These are phyloP conservation scores for Flaveria linearis DNA, from an alignment of 129 eudicot species.

Conservation along the genomic window DNA sequence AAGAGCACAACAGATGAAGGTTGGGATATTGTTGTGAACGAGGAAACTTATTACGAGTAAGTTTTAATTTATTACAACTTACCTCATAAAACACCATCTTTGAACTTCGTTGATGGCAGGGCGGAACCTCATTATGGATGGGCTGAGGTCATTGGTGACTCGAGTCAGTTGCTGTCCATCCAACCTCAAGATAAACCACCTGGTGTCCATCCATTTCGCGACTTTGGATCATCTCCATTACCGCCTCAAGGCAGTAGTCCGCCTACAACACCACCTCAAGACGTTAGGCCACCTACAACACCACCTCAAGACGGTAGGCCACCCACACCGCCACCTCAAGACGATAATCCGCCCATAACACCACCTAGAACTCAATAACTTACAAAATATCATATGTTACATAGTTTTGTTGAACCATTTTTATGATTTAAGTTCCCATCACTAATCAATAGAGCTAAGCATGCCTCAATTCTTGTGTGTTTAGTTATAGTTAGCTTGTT, in stretches of 20 bases:
- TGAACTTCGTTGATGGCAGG: constrained; percentile 41
- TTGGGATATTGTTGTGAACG: constrained; percentile 90
- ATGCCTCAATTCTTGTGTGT: constrained; percentile 23
- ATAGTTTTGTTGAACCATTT: constrained; percentile 23
- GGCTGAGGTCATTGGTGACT: constrained; percentile 97
- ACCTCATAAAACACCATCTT: background rate
- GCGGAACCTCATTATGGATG: constrained; percentile 95
- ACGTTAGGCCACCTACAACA: background rate
- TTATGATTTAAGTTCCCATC: constrained; percentile 16
- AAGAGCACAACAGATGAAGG: constrained; percentile 93
- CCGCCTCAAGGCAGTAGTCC: constrained; percentile 29
- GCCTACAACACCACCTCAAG: constrained; percentile 31
- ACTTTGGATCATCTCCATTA: constrained; percentile 54
- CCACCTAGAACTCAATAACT: constrained; percentile 31
- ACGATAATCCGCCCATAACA: constrained; percentile 26
- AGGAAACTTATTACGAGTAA: constrained; percentile 85
- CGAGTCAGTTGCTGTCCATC: constrained; percentile 72
- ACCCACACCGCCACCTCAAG: background rate
- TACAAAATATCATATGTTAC: background rate
- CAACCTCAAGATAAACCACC: constrained; percentile 80
- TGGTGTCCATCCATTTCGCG: constrained; percentile 61
- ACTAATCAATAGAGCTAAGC: constrained; percentile 14
- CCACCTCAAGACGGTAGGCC: constrained; percentile 26
- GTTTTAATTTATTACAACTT: constrained; percentile 8
- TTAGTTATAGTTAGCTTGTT: background rate